Evolutionary conservation across 202 grass and related monocot species (phyloP), one percentile per base, ranked within the genome.

Genomic region (Cymbopogon flexuosus): DNA sequence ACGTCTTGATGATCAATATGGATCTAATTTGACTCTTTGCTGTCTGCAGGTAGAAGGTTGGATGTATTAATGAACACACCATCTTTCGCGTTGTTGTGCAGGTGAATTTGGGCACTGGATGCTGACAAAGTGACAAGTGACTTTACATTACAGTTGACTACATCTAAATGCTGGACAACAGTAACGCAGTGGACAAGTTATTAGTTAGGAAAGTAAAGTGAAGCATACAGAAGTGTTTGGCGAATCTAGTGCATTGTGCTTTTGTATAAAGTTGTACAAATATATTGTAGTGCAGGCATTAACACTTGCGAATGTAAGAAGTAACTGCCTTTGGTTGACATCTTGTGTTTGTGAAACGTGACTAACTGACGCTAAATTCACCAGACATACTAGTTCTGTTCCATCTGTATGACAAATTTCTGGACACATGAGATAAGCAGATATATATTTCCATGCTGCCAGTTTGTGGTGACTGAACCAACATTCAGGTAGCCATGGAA

Each of bases 91-190:
- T 23, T 60, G 15, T 79, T 70, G 81, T 84, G 56, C 65, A 88
- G 87, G 87, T 84, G 70, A 88, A 68, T 64, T 18, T 29, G 3
- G 41, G 10, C 8, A 0, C 3, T 27, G 27, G 64, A 39, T 49
- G 49, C 57, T 61, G 19, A 70, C 43, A 30, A 49, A 66, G 12
- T 76, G 72, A 61, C 18, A 47, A 52, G 45, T 12, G 9, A 58
- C 14, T 71, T 10, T 5, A 27, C 47, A 45, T 7, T 49, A n/a
- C 27, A 47, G 19, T 21, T 23, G 52, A 21, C 0, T 69, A 24
- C 27, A 34, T 39, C 77, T 5, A 70, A 27, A n/a, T 70, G 15
- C 23, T n/a, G 51, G 19, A 18, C 24, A 29, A 6, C 6, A 47
- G 23, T 52, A 7, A 7, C 16, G 6, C 12, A 46, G 67, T 27